Evolutionary conservation across 2,329 filamentous ascomycete species (phyloP).

Genomic region (Microdochium bolleyi): DNA sequence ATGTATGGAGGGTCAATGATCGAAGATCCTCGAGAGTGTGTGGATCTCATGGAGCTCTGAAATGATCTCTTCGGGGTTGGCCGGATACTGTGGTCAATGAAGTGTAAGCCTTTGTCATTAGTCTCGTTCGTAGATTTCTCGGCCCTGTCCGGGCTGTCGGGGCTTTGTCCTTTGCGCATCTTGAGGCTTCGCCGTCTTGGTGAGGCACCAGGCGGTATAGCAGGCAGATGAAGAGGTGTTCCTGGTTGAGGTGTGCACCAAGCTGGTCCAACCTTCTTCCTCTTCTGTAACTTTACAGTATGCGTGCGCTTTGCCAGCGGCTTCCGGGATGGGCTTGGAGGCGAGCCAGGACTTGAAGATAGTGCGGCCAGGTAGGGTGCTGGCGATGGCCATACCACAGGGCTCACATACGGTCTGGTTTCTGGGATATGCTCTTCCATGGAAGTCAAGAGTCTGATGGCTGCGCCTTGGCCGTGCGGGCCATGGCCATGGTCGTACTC

Average conservation of each 20-base stretch:
- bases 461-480: slow-evolving; percentile 38
- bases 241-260: slow-evolving; percentile 11
- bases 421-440: slow-evolving; percentile 45
- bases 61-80: slow-evolving; percentile 36
- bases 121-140: neutral
- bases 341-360: neutral
- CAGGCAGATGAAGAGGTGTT: slow-evolving; percentile 33
- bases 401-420: slow-evolving; percentile 45
- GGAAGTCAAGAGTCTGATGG: slow-evolving; percentile 54
- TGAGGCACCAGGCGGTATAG: slow-evolving; percentile 43
- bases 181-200: slow-evolving; percentile 24
- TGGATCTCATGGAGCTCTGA: slow-evolving; percentile 43
- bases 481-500: slow-evolving; percentile 37
- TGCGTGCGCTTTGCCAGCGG: slow-evolving; percentile 22
- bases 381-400: slow-evolving; percentile 12
- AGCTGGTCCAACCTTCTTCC: slow-evolving; percentile 20
- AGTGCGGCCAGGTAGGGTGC: slow-evolving; percentile 9
- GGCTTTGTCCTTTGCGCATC: neutral
- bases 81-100: slow-evolving; percentile 31
- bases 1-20: slow-evolving; percentile 52
- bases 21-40: slow-evolving; percentile 35
- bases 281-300: slow-evolving; percentile 46
- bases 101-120: slow-evolving; percentile 30
- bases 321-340: slow-evolving; percentile 10
- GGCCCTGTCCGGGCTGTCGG: neutral